Conservation (phyloP, 139 green algal genomes). For the Pycnococcus provasolii region DNA sequence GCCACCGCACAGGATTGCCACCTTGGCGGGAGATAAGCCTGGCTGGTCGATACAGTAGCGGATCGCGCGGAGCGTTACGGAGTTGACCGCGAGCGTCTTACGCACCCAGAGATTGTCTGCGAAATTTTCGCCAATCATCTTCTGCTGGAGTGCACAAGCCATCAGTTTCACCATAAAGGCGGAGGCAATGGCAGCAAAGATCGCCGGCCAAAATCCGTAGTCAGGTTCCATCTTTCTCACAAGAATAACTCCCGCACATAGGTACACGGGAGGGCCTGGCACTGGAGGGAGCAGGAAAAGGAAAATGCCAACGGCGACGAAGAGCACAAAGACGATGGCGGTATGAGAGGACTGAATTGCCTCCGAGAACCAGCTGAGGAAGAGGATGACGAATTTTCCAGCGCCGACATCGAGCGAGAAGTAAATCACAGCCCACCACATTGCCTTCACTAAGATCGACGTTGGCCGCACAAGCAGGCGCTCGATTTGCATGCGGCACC, state of each 20-base stretch:
- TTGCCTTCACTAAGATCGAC: background rate
- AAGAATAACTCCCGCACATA: conserved; percentile 9
- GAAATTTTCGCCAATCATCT: conserved; percentile 11
- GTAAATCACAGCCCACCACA: conserved; percentile 4
- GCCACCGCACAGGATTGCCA: conserved; percentile 16
- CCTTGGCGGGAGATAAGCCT: conserved; percentile 2
- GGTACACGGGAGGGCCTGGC: conserved; percentile 15
- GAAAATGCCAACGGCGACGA: conserved; percentile 12
- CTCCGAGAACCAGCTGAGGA: conserved; percentile 6
- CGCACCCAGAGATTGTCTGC: background rate
- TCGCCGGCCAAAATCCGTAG: conserved; percentile 11
- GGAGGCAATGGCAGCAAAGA: background rate
- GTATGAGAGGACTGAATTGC: background rate
- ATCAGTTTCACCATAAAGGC: conserved; percentile 14
- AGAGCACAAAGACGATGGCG: conserved; percentile 2
- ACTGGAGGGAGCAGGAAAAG: conserved; percentile 18
- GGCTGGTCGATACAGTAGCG: background rate
- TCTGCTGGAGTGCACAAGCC: conserved; percentile 16
- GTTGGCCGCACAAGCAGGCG: background rate
- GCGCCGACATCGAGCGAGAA: conserved; percentile 12
- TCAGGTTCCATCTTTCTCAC: conserved; percentile 3
- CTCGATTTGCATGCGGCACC: background rate
- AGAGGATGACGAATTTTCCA: conserved; percentile 10
- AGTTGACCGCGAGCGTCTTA: conserved; percentile 12
- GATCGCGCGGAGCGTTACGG: conserved; percentile 15